phyloP scores from a whole-genome alignment of 2,329 filamentous ascomycete genomes.

The Cladosporium sphaerospermum region DNA sequence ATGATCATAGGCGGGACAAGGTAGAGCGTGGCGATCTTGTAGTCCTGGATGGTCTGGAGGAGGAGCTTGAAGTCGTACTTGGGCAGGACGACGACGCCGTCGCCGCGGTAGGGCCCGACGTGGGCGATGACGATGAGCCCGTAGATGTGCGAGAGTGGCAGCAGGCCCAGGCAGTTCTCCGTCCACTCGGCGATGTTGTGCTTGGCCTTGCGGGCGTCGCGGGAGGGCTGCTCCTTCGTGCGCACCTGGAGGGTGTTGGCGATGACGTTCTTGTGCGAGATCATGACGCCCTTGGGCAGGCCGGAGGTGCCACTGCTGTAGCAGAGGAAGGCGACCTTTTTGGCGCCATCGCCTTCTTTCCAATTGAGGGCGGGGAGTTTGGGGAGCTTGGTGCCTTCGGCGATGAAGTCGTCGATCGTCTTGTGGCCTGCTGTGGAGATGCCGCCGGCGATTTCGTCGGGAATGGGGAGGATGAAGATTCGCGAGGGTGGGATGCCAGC shows the following conservation, averaged over 20 bases:
- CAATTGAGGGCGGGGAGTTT: constrained; percentile 51
- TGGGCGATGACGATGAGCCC: constrained; percentile 66
- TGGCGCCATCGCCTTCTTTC: constrained; percentile 58
- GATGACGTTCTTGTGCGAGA: constrained; percentile 73
- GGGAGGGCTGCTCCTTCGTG: constrained; percentile 42
- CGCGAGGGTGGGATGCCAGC: constrained; percentile 57
- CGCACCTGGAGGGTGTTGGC: constrained; percentile 63
- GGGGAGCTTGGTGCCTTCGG: constrained; percentile 51
- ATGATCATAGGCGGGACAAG: constrained; percentile 80
- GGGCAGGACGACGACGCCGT: constrained; percentile 64
- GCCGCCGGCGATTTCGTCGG: constrained; percentile 47
- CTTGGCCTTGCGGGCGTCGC: constrained; percentile 29
- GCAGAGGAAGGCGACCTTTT: constrained; percentile 68
- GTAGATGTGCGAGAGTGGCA: constrained; percentile 80
- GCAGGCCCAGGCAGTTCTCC: constrained; percentile 58
- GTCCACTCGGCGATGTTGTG: constrained; percentile 33
- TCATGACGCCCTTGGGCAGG: constrained; percentile 68
- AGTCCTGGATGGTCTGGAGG: constrained; percentile 58
- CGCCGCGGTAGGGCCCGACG: constrained; percentile 60
- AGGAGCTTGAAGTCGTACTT: constrained; percentile 68
- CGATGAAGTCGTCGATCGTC: constrained; percentile 61
- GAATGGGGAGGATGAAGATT: constrained; percentile 64
- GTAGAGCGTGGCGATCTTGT: constrained; percentile 61
- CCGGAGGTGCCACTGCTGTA: constrained; percentile 78
- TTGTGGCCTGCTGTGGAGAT: constrained; percentile 49